Evolutionary conservation across 768 basidiomycete genomes (phyloP).

Genomic region (Wakefieldia striispora): DNA sequence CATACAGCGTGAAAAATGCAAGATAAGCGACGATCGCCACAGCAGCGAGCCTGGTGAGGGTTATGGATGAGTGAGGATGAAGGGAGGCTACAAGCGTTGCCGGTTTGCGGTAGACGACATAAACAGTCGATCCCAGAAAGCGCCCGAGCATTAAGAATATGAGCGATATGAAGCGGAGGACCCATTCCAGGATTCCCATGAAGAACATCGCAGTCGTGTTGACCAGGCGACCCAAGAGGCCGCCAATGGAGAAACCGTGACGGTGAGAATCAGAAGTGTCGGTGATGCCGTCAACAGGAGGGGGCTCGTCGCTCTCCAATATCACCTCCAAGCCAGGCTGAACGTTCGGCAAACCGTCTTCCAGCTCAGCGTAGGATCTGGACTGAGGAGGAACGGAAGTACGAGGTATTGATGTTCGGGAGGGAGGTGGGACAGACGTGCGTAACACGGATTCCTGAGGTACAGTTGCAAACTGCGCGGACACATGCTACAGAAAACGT

Average conservation of each 20-base stretch:
- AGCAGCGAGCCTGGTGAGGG: conserved; percentile 41
- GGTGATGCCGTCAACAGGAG: conserved; percentile 25
- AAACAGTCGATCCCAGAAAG: conserved; percentile 47
- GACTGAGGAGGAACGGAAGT: conserved; percentile 43
- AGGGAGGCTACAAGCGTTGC: conserved; percentile 36
- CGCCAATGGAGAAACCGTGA: conserved; percentile 44
- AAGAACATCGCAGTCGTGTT: conserved; percentile 35
- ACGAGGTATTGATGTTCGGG: conserved; percentile 37
- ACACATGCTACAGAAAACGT: conserved; percentile 21
- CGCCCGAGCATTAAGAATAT: conserved; percentile 45
- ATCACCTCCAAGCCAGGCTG: conserved; percentile 62
- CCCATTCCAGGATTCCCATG: conserved; percentile 21
- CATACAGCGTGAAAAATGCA: conserved; percentile 44
- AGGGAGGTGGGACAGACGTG: conserved; percentile 38
- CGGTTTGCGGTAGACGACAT: conserved; percentile 51
- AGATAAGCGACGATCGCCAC: conserved; percentile 44
- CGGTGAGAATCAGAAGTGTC: conserved; percentile 19
- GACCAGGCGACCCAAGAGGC: conserved; percentile 42
- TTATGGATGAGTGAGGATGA: conserved; percentile 30
- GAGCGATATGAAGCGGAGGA: conserved; percentile 30
- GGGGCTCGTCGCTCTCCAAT: conserved; percentile 60
- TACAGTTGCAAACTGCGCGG: conserved; percentile 32
- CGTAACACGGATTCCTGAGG: conserved; percentile 33
- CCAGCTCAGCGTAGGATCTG: conserved; percentile 8
- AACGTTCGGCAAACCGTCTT: conserved; percentile 35